Conservation (phyloP, 805 yeast genomes). For the Tetrapisispora arboricola region DNA sequence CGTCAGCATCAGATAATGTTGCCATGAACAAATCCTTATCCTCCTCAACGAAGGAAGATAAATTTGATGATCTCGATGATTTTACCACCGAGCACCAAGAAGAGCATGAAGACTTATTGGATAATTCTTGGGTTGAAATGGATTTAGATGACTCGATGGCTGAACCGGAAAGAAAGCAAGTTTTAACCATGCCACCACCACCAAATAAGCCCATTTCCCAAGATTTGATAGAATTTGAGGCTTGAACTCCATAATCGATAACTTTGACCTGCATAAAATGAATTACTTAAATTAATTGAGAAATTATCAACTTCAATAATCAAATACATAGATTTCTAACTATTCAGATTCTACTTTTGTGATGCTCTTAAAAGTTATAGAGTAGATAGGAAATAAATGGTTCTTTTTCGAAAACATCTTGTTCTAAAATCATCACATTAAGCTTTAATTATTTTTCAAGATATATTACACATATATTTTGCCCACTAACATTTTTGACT, state of each 20-base stretch:
- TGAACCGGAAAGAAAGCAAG: conserved; percentile 5
- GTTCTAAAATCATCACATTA: too few relatives aligned
- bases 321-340: too few relatives aligned
- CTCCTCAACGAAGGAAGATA: conserved; percentile 9
- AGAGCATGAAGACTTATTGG: conserved; percentile 22
- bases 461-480: too few relatives aligned
- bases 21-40: conserved; percentile 4
- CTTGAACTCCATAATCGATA: too few relatives aligned
- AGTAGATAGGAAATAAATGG: too few relatives aligned
- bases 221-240: conserved; percentile 26
- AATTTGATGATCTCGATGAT: conserved; percentile 25
- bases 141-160: conserved; percentile 11
- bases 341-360: too few relatives aligned
- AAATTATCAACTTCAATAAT: too few relatives aligned
- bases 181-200: neutral
- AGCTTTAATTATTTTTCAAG: too few relatives aligned
- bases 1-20: neutral
- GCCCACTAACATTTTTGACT: too few relatives aligned
- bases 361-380: too few relatives aligned
- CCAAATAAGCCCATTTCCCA: neutral
- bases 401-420: too few relatives aligned
- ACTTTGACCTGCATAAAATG: neutral
- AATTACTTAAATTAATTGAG: too few relatives aligned
- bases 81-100: conserved; percentile 21
- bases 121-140: conserved; percentile 23